Evolutionary conservation across 1,139 yeast species (phyloP), one percentile per base, ranked within the genome.

Genomic region (Nakaseomyces nivariensis): DNA sequence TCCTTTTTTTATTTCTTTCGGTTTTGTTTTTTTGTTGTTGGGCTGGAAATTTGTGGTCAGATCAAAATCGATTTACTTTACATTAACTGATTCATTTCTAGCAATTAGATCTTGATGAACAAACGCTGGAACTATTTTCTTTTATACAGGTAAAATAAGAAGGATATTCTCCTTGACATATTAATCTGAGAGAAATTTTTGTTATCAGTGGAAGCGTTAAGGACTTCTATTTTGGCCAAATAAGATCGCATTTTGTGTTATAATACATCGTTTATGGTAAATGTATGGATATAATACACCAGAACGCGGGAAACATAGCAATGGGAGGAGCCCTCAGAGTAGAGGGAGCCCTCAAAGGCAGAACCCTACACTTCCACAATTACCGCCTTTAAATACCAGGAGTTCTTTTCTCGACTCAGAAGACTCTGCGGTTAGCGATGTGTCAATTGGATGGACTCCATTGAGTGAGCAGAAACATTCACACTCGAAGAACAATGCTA

Each of bases 351-450:
- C 43, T 5, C 31, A 22, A 11, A 34, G 27, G 22, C n/a, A 36
- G 13, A 29, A 33, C 17, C 37, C 42, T 8, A 6, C 44, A 34
- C 47, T 63, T 41, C 67, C 67, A 4, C 54, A 56, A 50, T 52
- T 63, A 44, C 66, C 67, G n/a, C 66, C 67, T 4, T 49, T 63
- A 44, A 51, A 55, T 33, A 62, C 64, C 3, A 50, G 60, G 40
- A 48, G 48, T 22, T 55, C 60, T 8, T 56, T 57, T 45, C 43
- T 48, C 4, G 59, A 55, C 22, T 24, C 46, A 8, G 44, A 42
- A 9, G 32, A 49, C 3, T 43, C 44, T 11, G 46, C 34, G 10
- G 49, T 43, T 11, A 51, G 45, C 13, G 53, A 54, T 29, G 46
- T 52, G 6, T 50, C 59, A 3, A 57, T 56, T 37, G 60, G 58